Base-by-base conservation (phyloP, 2,329 filamentous ascomycete genomes). In the Scedosporium boydii region DNA sequence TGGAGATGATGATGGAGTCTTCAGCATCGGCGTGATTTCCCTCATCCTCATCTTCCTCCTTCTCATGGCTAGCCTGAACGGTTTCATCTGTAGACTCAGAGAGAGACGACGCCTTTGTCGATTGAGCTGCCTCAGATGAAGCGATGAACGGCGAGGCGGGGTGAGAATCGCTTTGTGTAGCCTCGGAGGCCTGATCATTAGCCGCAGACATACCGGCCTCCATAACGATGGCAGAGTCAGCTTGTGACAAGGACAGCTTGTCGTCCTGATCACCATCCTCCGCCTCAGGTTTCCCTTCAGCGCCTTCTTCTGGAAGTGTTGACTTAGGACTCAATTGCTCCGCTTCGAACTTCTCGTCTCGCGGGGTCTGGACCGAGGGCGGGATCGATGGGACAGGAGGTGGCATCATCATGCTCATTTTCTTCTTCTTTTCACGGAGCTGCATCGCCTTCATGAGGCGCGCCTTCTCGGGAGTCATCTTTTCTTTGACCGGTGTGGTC, bases 361-460 rank as follows among this genome's bases (percentile, higher is more conserved):
- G 16, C 44, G 42, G 26, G 26, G 18, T 16, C n/a, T n/a, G 53
- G 23, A n/a, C 53, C 6, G 26, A 29, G 10, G 34, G 3, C 12
- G 58, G 34, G 23, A 38, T n/a, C 18, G 48, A 16, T 14, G 59
- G 29, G n/a, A 29, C 42, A 26, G 42, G 44, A 14, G 70, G 46
- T n/a, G 71, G 65, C 46, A 71, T 70, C 46, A 71, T 70, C 53
- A 70, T 66, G 63, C 67, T 73, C 70, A 73, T 73, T 74, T 76
- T 77, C 71, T 77, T 86, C 73, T 91, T 92, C 75, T 89, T 91
- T 74, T 96, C 95, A 60, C 93, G 84, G 67, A 97, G 75, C 74
- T 97, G 90, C 76, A 97, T 82, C 6, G 95, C 95, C 77, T 96
- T 97, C 90, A 96, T 93, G 65, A 99, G 79, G 62, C 95, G 84